These are phyloP conservation scores for Pseudopyricularia cyperi DNA, from an alignment of 2,329 filamentous ascomycete species.

Conservation along the genomic window DNA sequence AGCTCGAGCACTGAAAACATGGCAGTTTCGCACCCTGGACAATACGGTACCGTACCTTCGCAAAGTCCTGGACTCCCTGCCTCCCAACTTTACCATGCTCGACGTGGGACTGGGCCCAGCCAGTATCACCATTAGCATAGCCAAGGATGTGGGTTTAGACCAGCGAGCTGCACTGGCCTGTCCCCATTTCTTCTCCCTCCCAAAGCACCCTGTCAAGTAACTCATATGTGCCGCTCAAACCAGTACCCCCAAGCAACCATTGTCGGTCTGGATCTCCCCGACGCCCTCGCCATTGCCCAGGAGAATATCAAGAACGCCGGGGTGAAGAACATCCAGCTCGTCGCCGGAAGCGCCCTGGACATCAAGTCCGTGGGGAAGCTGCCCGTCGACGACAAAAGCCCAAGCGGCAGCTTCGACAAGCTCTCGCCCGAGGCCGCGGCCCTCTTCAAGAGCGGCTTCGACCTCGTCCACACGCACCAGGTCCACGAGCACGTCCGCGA, in stretches of 20 bases:
- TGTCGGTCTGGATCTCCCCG: conserved; percentile 15
- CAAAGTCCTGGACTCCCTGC: background rate
- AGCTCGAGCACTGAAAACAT: background rate
- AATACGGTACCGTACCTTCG: conserved; percentile 1
- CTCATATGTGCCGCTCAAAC: background rate
- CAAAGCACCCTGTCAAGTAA: background rate
- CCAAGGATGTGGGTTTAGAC: background rate
- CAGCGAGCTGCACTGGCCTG: background rate
- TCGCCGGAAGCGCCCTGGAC: conserved; percentile 14
- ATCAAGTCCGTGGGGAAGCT: background rate
- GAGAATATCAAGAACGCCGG: conserved; percentile 17
- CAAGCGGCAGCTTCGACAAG: background rate
- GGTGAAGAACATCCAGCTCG: conserved; percentile 13
- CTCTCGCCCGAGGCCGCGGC: background rate
- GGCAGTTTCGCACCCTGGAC: background rate
- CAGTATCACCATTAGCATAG: conserved; percentile 4
- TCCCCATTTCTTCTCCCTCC: background rate
- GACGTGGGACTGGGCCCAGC: conserved; percentile 4
- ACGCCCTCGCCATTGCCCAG: conserved; percentile 9
- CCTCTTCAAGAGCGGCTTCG: conserved; percentile 23
- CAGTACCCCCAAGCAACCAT: conserved; percentile 6
- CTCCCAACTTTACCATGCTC: conserved; percentile 1
- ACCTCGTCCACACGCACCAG: conserved; percentile 47
- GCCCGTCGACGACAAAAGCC: background rate
- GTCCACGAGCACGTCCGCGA: conserved; percentile 41